Evolutionary conservation across 2,329 filamentous ascomycete species (phyloP).

Genomic region (Diaporthe vaccinii): DNA sequence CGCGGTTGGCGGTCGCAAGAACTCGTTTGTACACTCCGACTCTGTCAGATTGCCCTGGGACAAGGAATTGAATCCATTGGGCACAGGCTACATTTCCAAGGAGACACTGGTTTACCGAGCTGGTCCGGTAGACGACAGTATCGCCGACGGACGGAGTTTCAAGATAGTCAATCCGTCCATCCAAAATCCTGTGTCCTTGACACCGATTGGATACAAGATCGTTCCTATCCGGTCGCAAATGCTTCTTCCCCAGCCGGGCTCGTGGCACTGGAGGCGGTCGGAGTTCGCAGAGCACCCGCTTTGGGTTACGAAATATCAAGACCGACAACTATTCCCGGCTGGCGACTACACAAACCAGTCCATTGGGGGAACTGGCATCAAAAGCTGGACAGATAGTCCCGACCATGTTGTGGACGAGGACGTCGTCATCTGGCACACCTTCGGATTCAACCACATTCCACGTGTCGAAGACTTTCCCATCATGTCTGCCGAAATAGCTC

Average conservation of each 20-base stretch:
- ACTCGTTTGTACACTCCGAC: not conserved
- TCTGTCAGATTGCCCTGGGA: not conserved
- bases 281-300: constrained; percentile 59
- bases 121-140: not conserved
- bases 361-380: constrained; percentile 33
- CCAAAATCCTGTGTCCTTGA: constrained; percentile 58
- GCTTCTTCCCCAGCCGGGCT: constrained; percentile 54
- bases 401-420: constrained; percentile 60
- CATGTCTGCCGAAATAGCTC: constrained; percentile 70
- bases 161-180: constrained; percentile 62
- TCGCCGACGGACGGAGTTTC: constrained; percentile 59
- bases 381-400: constrained; percentile 51
- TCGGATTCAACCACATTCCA: constrained; percentile 74
- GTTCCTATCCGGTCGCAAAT: constrained; percentile 61
- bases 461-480: constrained; percentile 77
- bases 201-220: constrained; percentile 62
- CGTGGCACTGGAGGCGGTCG: constrained; percentile 55
- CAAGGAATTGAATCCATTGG: not conserved
- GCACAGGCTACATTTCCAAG: not conserved
- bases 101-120: not conserved
- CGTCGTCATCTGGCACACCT: constrained; percentile 70
- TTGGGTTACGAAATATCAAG: constrained; percentile 56
- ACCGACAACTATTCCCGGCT: constrained; percentile 56
- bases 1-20: constrained; percentile 58
- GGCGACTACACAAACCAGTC: constrained; percentile 64